Percentiles rank a stretch among this genome's conserved stretches.
phyloP scores from a whole-genome alignment of 208 protist genomes.

The Balamuthia mandrillaris region DNA sequence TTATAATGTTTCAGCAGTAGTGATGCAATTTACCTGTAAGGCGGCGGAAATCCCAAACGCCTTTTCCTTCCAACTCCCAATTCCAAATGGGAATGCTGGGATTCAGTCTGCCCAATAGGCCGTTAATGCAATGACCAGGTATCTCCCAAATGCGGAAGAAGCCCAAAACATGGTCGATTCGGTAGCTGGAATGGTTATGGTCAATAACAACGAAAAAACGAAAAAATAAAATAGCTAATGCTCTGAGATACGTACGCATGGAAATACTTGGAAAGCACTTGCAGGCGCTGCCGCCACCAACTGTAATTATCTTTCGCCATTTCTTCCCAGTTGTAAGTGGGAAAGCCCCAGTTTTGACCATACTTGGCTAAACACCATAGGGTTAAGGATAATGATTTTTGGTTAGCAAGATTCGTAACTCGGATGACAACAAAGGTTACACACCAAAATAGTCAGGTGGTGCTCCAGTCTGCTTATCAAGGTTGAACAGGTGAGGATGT shows the following conservation, averaged over 20 bases:
- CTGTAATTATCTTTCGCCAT: conserved; percentile 71
- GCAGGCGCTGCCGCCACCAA: conserved; percentile 64
- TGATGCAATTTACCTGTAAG: conserved; percentile 36
- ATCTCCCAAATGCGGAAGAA: conserved; percentile 84
- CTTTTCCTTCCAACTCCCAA: conserved; percentile 48
- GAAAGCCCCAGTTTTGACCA: conserved; percentile 82
- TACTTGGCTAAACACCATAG: background rate
- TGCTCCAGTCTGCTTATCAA: conserved; percentile 65
- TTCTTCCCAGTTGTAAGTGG: conserved; percentile 78
- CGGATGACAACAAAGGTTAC: background rate
- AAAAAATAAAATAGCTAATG: background rate
- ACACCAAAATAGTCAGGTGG: conserved; percentile 72
- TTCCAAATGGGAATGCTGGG: conserved; percentile 53
- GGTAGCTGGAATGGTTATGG: conserved; percentile 24
- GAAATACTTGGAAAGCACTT: conserved; percentile 37
- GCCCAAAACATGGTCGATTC: conserved; percentile 79
- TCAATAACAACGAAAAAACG: background rate
- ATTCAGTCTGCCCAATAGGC: conserved; percentile 56
- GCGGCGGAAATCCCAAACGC: conserved; percentile 59
- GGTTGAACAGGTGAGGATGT: conserved; percentile 56
- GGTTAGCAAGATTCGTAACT: background rate
- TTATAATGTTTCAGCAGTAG: too few species aligned
- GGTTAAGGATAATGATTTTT: background rate
- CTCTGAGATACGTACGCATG: background rate
- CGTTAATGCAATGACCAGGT: conserved; percentile 43